phyloP scores from a whole-genome alignment of 2,329 filamentous ascomycete genomes.

The Sarocladium strictum region DNA sequence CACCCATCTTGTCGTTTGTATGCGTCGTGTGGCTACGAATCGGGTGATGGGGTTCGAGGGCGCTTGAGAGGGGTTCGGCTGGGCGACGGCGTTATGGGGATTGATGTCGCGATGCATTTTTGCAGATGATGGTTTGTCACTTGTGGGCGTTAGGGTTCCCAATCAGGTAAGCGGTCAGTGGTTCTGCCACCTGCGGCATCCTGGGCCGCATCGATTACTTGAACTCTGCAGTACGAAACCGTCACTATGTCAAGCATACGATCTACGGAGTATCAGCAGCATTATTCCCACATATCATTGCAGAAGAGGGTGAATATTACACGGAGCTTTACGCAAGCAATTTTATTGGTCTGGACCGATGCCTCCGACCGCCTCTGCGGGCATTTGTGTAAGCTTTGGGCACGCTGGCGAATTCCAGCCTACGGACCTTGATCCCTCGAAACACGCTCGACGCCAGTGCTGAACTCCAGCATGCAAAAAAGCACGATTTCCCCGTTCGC shows the following conservation, averaged over 20 bases:
- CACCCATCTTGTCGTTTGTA: constrained; percentile 45
- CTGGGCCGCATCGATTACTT: background rate
- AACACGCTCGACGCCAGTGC: constrained; percentile 1
- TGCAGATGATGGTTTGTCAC: constrained; percentile 8
- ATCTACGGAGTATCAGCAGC: too few species aligned
- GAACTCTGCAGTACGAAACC: background rate
- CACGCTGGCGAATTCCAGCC: too few species aligned
- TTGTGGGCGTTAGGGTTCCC: constrained; percentile 9
- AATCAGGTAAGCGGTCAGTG: constrained; percentile 1
- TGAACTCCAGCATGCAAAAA: background rate
- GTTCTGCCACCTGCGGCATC: background rate
- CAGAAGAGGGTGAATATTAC: too few species aligned
- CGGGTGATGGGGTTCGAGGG: background rate
- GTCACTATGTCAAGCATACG: background rate
- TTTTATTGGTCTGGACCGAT: too few species aligned
- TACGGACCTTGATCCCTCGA: background rate
- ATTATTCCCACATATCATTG: too few species aligned
- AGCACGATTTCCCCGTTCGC: constrained; percentile 13
- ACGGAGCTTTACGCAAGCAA: too few species aligned
- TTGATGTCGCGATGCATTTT: constrained; percentile 6
- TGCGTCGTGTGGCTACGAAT: constrained; percentile 5
- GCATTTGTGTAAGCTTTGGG: too few species aligned
- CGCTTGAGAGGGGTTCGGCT: background rate
- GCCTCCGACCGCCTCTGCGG: too few species aligned
- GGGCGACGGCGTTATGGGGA: constrained; percentile 5